Conservation (phyloP, 306 rosid genomes). For the Hippophae gyantsensis region DNA sequence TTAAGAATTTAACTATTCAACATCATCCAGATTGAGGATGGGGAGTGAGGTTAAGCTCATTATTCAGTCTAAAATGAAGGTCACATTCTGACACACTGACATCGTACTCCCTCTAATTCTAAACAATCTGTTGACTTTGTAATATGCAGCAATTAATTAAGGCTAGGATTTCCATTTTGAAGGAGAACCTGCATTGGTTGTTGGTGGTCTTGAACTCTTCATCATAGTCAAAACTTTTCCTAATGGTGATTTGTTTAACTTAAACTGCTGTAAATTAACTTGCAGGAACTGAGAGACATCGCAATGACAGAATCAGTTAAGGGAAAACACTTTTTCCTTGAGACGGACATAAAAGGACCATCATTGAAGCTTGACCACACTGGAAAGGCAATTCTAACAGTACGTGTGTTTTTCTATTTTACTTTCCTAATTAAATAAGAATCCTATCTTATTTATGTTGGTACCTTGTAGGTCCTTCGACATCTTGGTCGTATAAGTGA, state of each 20-base stretch:
- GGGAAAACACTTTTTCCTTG: constrained; percentile 82
- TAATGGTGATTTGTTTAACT: not conserved
- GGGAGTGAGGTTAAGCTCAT: not conserved
- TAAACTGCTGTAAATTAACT: constrained; percentile 1
- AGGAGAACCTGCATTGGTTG: no score
- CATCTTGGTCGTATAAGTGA: constrained; percentile 89
- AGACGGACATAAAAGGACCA: constrained; percentile 75
- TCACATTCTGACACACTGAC: no score
- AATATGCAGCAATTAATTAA: no score
- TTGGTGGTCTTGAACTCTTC: not conserved
- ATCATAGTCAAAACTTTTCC: not conserved
- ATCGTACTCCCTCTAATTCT: no score
- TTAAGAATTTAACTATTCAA: not conserved
- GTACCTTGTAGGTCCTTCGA: constrained; percentile 66
- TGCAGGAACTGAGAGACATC: constrained; percentile 83
- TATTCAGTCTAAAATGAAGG: no score
- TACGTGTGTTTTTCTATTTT: constrained; percentile 20
- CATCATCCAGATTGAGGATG: not conserved
- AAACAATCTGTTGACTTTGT: no score
- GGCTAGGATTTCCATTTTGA: no score
- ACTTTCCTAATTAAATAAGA: not conserved
- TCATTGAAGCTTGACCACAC: constrained; percentile 78
- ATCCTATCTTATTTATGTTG: constrained; percentile 2
- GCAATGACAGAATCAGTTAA: constrained; percentile 57
- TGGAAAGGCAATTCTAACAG: constrained; percentile 84